Base-by-base conservation (phyloP, 208 protist genomes). In the Wallacemonas sp. region DNA sequence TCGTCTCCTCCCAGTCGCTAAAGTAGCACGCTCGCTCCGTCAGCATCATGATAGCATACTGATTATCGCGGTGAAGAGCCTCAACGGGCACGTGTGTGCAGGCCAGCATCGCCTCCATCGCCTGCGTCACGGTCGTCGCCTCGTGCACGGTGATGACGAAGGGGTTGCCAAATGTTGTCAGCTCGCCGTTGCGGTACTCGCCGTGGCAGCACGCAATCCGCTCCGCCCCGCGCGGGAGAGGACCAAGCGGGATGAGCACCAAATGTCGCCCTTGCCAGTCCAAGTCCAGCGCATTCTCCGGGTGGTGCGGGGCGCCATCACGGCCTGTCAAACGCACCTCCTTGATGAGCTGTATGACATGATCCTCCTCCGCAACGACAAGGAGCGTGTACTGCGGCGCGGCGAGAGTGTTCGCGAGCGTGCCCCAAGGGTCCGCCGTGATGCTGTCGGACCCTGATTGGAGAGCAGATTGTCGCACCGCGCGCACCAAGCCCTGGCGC, bases 171-270 rank as follows among this genome's bases (percentile, higher is more conserved):
- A 91, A 90, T 12, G 70, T 49, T 31, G n/a, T 2, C 1, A 69
- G 63, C 26, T 68, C 72, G 45, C 39, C 42, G 34, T 73, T 49
- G 44, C 51, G 39, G 60, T 79, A 72, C 46, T 88, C 60, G 15
- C 75, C 85, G 69, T 90, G 80, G 59, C 82, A 91, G 56, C 83
- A 91, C 5, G 83, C 72, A 51, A 94, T 60, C 30, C 84, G 82
- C 47, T 72, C 76, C 66, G 90, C 63, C 3, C 72, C 70, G 2
- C 61, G 62, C 34, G 68, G 65, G 27, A 90, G 70, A 41, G 80
- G 70, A 9, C 56, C 44, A 3, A 76, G 72, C 1, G 84, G 73
- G n/a, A 86, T 70, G 2, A 91, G 27, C 14, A 77, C 82, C 24
- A 84, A 45, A 6, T 84, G 75, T 27, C 70, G 79, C 19, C 70